Base-by-base conservation (phyloP, 352 stramenopile species). In the Hyaloperonospora brassicae region DNA sequence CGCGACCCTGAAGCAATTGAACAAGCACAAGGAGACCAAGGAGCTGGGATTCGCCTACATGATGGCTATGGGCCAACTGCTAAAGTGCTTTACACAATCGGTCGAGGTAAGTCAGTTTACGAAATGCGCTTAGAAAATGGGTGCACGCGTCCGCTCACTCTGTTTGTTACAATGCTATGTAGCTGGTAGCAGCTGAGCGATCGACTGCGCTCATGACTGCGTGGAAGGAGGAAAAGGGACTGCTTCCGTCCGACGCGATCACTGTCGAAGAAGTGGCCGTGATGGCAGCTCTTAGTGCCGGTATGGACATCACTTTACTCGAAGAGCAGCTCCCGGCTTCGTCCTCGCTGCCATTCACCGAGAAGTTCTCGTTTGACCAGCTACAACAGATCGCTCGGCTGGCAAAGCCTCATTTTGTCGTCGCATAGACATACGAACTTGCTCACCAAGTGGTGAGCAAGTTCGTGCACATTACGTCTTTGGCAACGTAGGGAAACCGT, bases 1-100 rank as follows among this genome's bases (percentile, higher is more conserved):
- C 40, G 59, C 72, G 38, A 80, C 64, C 1, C 52, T 89, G 9
- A 72, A 83, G 51, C 61, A 76, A 50, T 74, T 88, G 21, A 65
- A 67, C 11, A 66, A 67, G 17, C 61, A 76, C 48, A 79, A 89
- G 40, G 67, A 86, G 31, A 83, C 80, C 6, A 77, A 89, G 47
- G 75, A 93, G 23, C 68, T 93, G 45, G 68, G 73, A 4, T 89
- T 91, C 51, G 77, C 79, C 9, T 91, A 93, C 67, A 86, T 79
- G 9, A 73, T 93, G 57, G 80, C 75, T 2, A 57, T 90, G 57
- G 75, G 80, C 22, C 77, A 90, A 53, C 52, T 93, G 40, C 70
- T 93, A 46, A 89, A 87, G 63, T 88, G 79, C 41, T 91, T 93
- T 44, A 86, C 79, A 1, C 68, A 61, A 47, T 93, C 83, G 0